These are phyloP conservation scores for Collybia sordida DNA, from an alignment of 768 basidiomycete genomes.

Conservation along the genomic window DNA sequence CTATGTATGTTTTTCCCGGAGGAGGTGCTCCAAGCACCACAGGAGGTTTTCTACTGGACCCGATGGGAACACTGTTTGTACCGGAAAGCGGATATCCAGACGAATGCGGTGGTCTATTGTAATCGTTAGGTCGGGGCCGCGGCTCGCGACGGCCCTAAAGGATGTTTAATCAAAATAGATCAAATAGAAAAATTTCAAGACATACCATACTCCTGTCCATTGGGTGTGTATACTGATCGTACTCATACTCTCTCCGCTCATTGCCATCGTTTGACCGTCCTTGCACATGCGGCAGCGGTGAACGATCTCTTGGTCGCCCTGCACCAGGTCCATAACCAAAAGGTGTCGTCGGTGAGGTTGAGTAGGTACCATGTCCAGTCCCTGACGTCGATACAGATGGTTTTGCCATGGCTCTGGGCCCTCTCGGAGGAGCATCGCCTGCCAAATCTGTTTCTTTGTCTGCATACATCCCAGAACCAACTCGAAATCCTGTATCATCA, in stretches of 20 bases:
- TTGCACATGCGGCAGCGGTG: slow-evolving; percentile 16
- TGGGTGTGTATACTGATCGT: not conserved
- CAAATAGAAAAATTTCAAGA: not conserved
- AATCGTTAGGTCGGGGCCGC: slow-evolving; percentile 21
- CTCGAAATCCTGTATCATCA: slow-evolving; percentile 8
- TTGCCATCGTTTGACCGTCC: slow-evolving; percentile 1
- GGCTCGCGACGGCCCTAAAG: slow-evolving; percentile 21
- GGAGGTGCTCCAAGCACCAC: slow-evolving; percentile 3
- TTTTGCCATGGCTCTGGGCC: slow-evolving; percentile 30
- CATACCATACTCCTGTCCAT: slow-evolving; percentile 8
- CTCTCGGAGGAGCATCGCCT: slow-evolving; percentile 12
- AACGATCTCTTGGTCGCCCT: slow-evolving; percentile 13
- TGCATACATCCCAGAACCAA: slow-evolving; percentile 26
- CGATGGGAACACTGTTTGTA: slow-evolving; percentile 39
- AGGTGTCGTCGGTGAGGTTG: slow-evolving; percentile 9
- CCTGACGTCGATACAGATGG: not conserved
- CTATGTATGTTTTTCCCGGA: not conserved
- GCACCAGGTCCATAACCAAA: slow-evolving; percentile 2
- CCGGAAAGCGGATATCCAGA: slow-evolving; percentile 22
- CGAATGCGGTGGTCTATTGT: slow-evolving; percentile 15
- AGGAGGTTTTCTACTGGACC: slow-evolving; percentile 21
- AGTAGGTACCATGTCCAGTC: not conserved
- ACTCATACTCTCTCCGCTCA: slow-evolving; percentile 3
- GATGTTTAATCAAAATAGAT: not conserved
- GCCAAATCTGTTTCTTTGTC: slow-evolving; percentile 20